A percentile compares a stretch with the other conserved stretches of the same genome.
These are phyloP conservation scores for Obelidium mucronatum DNA, from an alignment of 192 early-diverging fungal species.

Conservation along the genomic window DNA sequence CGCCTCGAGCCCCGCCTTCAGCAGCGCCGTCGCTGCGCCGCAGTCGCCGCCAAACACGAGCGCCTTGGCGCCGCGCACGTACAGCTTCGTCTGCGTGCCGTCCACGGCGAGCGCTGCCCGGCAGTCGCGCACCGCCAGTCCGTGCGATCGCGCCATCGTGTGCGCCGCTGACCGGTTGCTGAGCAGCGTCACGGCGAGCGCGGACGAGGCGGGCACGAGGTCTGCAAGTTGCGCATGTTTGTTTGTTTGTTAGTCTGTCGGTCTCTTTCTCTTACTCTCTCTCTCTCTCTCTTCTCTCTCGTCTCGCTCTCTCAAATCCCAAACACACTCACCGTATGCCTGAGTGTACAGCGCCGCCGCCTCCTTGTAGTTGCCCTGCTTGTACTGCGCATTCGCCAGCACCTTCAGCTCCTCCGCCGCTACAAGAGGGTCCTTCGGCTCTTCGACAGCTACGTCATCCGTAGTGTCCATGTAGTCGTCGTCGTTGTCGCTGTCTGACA, in stretches of 20 bases:
- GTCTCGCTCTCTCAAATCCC: too few relatives aligned
- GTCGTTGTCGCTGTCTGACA: conserved; percentile 2
- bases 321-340: conserved; percentile 64
- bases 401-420: conserved; percentile 72
- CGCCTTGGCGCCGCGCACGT: conserved; percentile 76
- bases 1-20: conserved; percentile 16
- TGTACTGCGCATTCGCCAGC: conserved; percentile 75
- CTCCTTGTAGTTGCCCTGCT: conserved; percentile 68
- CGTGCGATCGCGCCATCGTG: conserved; percentile 70
- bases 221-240: neutral
- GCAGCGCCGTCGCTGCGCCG: conserved; percentile 55
- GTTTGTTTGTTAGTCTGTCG: neutral
- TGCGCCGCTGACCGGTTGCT: conserved; percentile 82
- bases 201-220: neutral
- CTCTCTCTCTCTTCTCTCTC: too few relatives aligned
- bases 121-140: conserved; percentile 71
- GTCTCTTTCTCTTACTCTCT: too few relatives aligned
- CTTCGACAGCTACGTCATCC: neutral
- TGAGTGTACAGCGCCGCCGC: conserved; percentile 75
- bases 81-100: conserved; percentile 66
- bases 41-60: conserved; percentile 73
- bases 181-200: conserved; percentile 71
- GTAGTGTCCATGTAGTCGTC: neutral
- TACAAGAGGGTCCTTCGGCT: neutral
- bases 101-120: conserved; percentile 64